Evolutionary conservation across 495 filamentous ascomycete species (phyloP).

Genomic region (Neohortaea acidophila): DNA sequence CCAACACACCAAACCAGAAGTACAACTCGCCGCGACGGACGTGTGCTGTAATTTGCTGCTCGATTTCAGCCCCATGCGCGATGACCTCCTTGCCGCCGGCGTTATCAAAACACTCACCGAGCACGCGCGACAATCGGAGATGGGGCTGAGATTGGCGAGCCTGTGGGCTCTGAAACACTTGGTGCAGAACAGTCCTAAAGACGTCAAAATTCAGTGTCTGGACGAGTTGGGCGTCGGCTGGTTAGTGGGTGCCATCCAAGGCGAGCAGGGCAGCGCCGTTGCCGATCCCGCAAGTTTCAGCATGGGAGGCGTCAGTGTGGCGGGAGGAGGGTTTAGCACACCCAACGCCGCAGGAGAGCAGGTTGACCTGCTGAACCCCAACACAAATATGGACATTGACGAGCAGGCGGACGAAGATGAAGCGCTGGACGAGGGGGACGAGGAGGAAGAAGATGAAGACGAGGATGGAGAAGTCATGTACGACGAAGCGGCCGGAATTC

Average conservation of each 20-base stretch:
- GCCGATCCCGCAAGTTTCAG: constrained; percentile 1
- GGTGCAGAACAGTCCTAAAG: constrained; percentile 47
- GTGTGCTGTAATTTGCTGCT: constrained; percentile 69
- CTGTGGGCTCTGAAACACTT: constrained; percentile 90
- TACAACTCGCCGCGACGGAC: constrained; percentile 71
- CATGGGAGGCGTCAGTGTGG: constrained; percentile 12
- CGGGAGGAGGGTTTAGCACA: constrained; percentile 20
- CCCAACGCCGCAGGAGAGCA: constrained; percentile 51
- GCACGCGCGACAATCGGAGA: constrained; percentile 63
- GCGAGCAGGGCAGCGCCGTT: constrained; percentile 31
- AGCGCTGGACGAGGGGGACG: constrained; percentile 31
- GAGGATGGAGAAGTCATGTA: constrained; percentile 44
- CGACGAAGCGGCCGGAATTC: constrained; percentile 30
- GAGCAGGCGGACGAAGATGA: constrained; percentile 20
- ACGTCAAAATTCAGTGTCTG: constrained; percentile 58
- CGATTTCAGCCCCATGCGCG: constrained; percentile 77
- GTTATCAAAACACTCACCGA: constrained; percentile 63
- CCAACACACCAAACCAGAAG: constrained; percentile 57
- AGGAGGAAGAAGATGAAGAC: constrained; percentile 22
- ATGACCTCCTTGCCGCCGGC: constrained; percentile 63
- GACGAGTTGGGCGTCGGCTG: constrained; percentile 63
- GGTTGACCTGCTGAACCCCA: constrained; percentile 49
- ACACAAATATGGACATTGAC: constrained; percentile 27
- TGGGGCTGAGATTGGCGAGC: constrained; percentile 58
- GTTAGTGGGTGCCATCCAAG: constrained; percentile 39